Evolutionary conservation across 202 grass and related monocot species (phyloP), one percentile per base, ranked within the genome.

Genomic region (Eragrostis tef): DNA sequence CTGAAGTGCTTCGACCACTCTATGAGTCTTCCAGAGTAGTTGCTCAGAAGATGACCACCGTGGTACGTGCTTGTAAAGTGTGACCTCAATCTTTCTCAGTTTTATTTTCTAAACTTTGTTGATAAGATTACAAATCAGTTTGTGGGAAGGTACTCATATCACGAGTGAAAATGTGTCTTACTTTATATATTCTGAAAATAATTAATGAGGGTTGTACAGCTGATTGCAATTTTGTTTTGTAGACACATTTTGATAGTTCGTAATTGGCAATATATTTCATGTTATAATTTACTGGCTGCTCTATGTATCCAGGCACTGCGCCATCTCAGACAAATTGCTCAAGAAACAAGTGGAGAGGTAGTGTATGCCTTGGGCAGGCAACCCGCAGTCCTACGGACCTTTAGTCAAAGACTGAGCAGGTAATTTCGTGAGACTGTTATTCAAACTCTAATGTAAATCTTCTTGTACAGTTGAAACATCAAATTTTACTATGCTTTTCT

Each of bases 251-350:
- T 20, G 19, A 65, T 77, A 79, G 5, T 71, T 66, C 20, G 31
- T 77, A 71, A 39, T 65, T 29, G 31, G 16, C 21, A 72, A 8
- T 74, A 20, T 79, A 58, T 13, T 85, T 81, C 19, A 70, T 80
- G 43, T 10, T 53, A 81, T 73, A 67, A 83, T 10, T 78, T 60
- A 52, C 52, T 71, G 63, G 65, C 74, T 84, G 54, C 73, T 61
- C 53, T 77, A 49, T 84, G 64, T 70, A 81, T 98, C 11, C 89
- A 98, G 95, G 95, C 92, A 77, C 83, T 98, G 64, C 90, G 85
- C 25, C 88, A 98, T 78, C 85, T 98, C 68, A 98, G 92, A 84
- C 95, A 98, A 88, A 94, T 98, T 78, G 90, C 95, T 88, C 95
- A 93, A 69, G 95, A 98, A 82, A 91, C 85, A 51, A 94, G 86